Percentiles rank a stretch among this genome's conserved stretches.
phyloP scores from a whole-genome alignment of 768 basidiomycete genomes.

The Cyclocybe cylindracea region DNA sequence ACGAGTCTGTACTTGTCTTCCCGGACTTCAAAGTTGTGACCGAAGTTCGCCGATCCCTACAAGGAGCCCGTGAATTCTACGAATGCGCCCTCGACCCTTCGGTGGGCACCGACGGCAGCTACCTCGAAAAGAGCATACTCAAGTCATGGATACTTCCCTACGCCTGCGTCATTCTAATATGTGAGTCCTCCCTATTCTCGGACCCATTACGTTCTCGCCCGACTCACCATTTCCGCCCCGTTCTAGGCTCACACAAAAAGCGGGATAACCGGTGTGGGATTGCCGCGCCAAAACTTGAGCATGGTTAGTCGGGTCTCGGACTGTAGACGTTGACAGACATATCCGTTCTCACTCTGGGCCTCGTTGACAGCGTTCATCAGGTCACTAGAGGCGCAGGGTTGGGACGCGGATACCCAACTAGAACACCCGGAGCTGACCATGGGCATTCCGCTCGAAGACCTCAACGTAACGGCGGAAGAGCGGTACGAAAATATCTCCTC shows the following conservation, averaged over 20 bases:
- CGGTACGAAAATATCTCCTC: conserved; percentile 55
- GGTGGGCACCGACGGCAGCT: conserved; percentile 47
- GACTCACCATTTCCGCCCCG: conserved; percentile 14
- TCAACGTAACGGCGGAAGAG: conserved; percentile 51
- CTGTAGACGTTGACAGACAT: conserved; percentile 10
- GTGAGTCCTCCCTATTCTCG: conserved; percentile 45
- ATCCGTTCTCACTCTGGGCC: conserved; percentile 3
- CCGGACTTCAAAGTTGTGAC: conserved; percentile 89
- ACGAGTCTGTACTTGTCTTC: conserved; percentile 83
- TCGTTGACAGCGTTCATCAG: conserved; percentile 55
- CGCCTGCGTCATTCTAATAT: conserved; percentile 85
- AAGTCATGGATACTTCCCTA: conserved; percentile 87
- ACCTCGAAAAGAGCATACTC: conserved; percentile 44
- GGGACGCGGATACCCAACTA: conserved; percentile 75
- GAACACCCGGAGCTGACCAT: conserved; percentile 53
- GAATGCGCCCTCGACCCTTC: conserved; percentile 60
- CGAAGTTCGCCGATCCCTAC: conserved; percentile 61
- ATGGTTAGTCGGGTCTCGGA: conserved; percentile 46
- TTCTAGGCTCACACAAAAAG: conserved; percentile 86
- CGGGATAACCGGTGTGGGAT: conserved; percentile 92
- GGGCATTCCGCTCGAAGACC: conserved; percentile 62
- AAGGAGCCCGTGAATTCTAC: conserved; percentile 75
- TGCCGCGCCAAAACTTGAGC: conserved; percentile 80
- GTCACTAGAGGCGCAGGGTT: conserved; percentile 65
- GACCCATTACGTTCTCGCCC: conserved; percentile 3